A percentile compares a stretch with the other conserved stretches of the same genome.
Conservation (phyloP, 768 basidiomycete genomes). For the Termitomyces sp. region DNA sequence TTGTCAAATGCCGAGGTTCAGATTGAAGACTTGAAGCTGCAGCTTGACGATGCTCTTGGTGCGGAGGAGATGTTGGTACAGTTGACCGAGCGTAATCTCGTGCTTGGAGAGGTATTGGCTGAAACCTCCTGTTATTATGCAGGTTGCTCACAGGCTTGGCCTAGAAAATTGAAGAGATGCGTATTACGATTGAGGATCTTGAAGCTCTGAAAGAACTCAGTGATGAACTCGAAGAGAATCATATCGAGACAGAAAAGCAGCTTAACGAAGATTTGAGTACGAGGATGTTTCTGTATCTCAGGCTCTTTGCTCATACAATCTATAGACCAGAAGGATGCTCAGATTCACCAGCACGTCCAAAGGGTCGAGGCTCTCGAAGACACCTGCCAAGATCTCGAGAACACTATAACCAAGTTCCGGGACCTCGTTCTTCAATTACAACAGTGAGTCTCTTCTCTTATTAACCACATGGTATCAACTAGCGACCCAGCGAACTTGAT, state of each 20-base stretch:
- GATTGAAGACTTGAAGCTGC: conserved; percentile 89
- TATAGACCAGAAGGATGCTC: conserved; percentile 65
- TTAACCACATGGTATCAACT: not conserved
- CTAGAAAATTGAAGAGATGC: conserved; percentile 97
- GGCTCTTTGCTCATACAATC: not conserved
- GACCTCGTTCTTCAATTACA: conserved; percentile 87
- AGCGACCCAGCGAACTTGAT: conserved; percentile 73
- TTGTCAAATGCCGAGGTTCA: conserved; percentile 87
- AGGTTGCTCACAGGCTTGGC: conserved; percentile 1
- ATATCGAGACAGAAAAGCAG: conserved; percentile 88
- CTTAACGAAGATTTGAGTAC: conserved; percentile 87
- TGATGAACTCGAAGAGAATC: conserved; percentile 96
- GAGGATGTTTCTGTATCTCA: conserved; percentile 16
- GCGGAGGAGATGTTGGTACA: conserved; percentile 97
- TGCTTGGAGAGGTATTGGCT: conserved; percentile 75
- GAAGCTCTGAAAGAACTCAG: conserved; percentile 95
- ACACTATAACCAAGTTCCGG: conserved; percentile 88
- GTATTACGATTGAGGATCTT: conserved; percentile 92
- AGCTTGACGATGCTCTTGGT: conserved; percentile 92
- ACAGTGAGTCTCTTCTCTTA: conserved; percentile 41
- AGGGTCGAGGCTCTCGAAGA: conserved; percentile 75
- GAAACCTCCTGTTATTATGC: not conserved
- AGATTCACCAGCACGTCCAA: conserved; percentile 62
- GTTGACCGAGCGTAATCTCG: conserved; percentile 90
- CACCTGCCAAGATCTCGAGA: conserved; percentile 78